These are phyloP conservation scores for Parasarocladium wereldwijsianum DNA, from an alignment of 2,329 filamentous ascomycete genomes.

Conservation along the genomic window DNA sequence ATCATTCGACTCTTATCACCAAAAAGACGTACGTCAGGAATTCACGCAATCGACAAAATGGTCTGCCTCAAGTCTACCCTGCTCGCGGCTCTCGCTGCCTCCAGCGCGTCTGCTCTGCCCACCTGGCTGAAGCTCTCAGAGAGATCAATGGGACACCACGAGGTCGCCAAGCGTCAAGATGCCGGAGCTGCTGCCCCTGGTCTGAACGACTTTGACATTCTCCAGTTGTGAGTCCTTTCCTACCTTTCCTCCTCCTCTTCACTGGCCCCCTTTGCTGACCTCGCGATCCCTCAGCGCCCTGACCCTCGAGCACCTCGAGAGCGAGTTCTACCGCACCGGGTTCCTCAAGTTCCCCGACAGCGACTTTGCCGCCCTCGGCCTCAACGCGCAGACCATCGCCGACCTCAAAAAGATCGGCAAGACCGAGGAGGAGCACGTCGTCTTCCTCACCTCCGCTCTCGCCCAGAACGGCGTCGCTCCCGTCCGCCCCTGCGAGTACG, in stretches of 20 bases:
- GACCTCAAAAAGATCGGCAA: conserved; percentile 47
- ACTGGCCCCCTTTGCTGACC: conserved; percentile 2
- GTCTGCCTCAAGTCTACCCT: conserved; percentile 23
- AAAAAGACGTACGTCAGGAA: no score
- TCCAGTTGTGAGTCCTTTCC: conserved; percentile 37
- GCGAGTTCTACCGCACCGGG: conserved; percentile 56
- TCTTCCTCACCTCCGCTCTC: conserved; percentile 36
- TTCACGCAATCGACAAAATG: conserved; percentile 20
- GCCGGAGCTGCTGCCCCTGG: conserved; percentile 29
- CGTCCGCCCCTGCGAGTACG: conserved; percentile 55
- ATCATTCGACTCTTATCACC: conserved; percentile 1
- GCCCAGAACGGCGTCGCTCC: conserved; percentile 47
- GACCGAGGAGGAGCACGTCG: conserved; percentile 39
- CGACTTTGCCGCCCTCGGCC: conserved; percentile 43
- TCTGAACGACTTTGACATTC: conserved; percentile 37
- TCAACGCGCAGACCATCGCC: conserved; percentile 13
- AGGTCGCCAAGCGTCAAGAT: conserved; percentile 34
- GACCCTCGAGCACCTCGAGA: conserved; percentile 62
- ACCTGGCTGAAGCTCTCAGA: conserved; percentile 26
- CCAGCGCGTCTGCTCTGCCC: conserved; percentile 27
- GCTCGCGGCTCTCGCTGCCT: conserved; percentile 28
- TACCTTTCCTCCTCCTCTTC: background rate
- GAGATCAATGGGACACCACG: conserved; percentile 30
- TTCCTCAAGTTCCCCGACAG: conserved; percentile 50
- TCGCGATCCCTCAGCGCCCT: conserved; percentile 29